Evolutionary conservation across 441 rosid species (phyloP).

Genomic region (Lepidium campestre): DNA sequence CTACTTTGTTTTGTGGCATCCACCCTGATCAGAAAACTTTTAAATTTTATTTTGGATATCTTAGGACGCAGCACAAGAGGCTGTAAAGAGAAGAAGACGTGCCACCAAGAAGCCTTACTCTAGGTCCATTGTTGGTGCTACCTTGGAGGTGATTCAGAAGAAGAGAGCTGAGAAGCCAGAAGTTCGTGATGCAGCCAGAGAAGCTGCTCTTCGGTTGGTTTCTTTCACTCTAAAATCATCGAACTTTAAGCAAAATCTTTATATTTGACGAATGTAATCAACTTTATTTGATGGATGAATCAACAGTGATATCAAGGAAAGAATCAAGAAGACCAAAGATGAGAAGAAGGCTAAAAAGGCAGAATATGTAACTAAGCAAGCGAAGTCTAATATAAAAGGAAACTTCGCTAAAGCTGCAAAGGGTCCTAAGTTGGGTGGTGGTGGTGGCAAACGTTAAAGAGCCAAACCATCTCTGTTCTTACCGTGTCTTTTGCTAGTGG

Average conservation of each 20-base stretch:
- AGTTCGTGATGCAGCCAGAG: constrained; percentile 39
- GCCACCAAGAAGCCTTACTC: constrained; percentile 37
- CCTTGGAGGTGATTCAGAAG: constrained; percentile 39
- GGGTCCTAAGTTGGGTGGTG: constrained; percentile 73
- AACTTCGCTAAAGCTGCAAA: constrained; percentile 49
- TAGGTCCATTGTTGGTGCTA: constrained; percentile 39
- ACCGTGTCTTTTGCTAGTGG: constrained; percentile 9
- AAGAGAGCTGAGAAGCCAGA: constrained; percentile 38
- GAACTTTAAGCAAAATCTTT: background rate
- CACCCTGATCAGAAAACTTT: background rate
- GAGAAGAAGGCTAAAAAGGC: constrained; percentile 93
- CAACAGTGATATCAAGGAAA: constrained; percentile 74
- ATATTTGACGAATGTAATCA: background rate
- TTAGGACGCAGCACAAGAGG: constrained; percentile 34
- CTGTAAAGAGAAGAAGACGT: constrained; percentile 34
- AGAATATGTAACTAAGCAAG: constrained; percentile 56
- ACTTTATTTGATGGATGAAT: background rate
- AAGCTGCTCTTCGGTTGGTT: constrained; percentile 32
- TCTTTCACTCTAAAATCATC: background rate
- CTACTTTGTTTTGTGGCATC: background rate
- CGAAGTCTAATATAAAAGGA: constrained; percentile 48
- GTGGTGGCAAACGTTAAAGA: constrained; percentile 82
- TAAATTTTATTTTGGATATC: background rate
- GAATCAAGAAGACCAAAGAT: constrained; percentile 84
- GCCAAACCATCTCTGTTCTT: background rate